Conservation (phyloP, 352 stramenopile species). For the Proteromonas lacertae region DNA sequence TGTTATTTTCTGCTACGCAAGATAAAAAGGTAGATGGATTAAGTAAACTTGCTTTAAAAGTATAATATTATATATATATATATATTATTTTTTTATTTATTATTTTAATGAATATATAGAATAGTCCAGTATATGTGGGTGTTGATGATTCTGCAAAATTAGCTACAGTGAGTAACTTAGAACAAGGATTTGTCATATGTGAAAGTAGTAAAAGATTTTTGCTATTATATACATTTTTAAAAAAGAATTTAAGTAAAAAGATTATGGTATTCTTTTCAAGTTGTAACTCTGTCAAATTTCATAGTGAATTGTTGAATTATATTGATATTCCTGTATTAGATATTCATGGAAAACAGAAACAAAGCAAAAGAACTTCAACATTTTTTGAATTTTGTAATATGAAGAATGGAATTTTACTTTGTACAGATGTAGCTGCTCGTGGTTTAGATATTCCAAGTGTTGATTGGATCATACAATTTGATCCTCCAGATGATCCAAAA, state of each 20-base stretch:
- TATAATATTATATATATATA: slow-evolving; percentile 3
- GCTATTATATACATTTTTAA: slow-evolving; percentile 92
- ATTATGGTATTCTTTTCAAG: slow-evolving; percentile 65
- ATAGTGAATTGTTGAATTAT: slow-evolving; percentile 93
- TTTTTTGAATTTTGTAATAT: slow-evolving; percentile 97
- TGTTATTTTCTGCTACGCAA: slow-evolving; percentile 92
- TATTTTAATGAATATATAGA: slow-evolving; percentile 49
- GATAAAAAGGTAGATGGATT: slow-evolving; percentile 91
- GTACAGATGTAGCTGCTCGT: slow-evolving; percentile 84
- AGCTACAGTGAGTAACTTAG: slow-evolving; percentile 57
- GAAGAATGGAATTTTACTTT: slow-evolving; percentile 76
- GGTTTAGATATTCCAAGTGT: slow-evolving; percentile 76
- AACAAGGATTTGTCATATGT: slow-evolving; percentile 92
- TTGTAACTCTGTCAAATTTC: slow-evolving; percentile 86
- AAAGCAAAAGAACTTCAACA: slow-evolving; percentile 88
- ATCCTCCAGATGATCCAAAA: slow-evolving; percentile 82
- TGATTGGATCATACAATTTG: slow-evolving; percentile 93
- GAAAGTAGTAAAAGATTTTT: slow-evolving; percentile 85
- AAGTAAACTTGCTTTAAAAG: slow-evolving; percentile 30
- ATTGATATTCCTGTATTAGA: slow-evolving; percentile 91
- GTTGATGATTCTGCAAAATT: slow-evolving; percentile 52
- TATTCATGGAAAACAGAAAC: slow-evolving; percentile 95
- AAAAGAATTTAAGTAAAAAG: slow-evolving; percentile 97
- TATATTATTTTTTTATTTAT: too few relatives aligned
- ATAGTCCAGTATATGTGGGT: slow-evolving; percentile 81